phyloP scores from a whole-genome alignment of 2,329 filamentous ascomycete genomes.

The Pestalotiopsis fici region DNA sequence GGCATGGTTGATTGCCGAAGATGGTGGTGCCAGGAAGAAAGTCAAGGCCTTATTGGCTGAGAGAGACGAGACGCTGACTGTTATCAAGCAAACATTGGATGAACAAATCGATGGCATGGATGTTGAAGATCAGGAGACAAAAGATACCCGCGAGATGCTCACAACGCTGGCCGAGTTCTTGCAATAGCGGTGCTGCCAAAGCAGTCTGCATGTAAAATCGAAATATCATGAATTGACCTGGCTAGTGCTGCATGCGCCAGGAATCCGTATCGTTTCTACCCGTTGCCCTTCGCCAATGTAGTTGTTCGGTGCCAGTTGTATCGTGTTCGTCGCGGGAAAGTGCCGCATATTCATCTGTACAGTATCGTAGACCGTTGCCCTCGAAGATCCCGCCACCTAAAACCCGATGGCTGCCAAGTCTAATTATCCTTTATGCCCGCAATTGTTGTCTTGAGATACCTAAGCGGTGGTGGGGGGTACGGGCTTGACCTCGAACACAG shows the following conservation, averaged over 20 bases:
- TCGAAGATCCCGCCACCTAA: not conserved
- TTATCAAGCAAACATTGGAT: conserved; percentile 68
- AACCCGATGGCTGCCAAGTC: not conserved
- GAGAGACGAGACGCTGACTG: conserved; percentile 63
- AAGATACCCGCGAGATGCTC: conserved; percentile 59
- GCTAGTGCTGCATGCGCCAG: not conserved
- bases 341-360: not conserved
- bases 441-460: not conserved
- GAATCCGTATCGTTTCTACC: not conserved
- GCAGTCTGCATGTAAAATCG: not conserved
- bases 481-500: conserved; percentile 83
- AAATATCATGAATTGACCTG: not conserved
- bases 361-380: not conserved
- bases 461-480: conserved; percentile 41
- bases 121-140: conserved; percentile 54
- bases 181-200: conserved; percentile 19
- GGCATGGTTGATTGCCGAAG: conserved; percentile 91
- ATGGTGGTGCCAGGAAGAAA: conserved; percentile 69
- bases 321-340: not conserved
- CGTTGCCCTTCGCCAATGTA: not conserved
- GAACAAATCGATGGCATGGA: conserved; percentile 55
- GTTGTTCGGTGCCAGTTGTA: not conserved
- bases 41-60: conserved; percentile 67
- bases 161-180: conserved; percentile 53
- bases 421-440: not conserved